Conservation (phyloP, 257 asterid genomes). For the Solanum medicagineum region DNA sequence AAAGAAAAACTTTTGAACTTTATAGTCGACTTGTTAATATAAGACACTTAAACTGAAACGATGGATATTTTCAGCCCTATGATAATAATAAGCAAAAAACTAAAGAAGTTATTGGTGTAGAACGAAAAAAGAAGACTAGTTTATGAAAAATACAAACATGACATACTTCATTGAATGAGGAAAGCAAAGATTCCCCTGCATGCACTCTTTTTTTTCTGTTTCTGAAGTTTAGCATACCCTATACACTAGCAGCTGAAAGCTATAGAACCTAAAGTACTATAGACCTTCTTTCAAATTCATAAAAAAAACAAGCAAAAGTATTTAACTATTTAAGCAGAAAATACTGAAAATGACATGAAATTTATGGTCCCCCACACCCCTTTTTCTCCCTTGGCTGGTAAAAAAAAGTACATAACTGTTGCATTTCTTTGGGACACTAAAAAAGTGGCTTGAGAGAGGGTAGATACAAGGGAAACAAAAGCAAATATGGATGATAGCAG, state of each 20-base stretch:
- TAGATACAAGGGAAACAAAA: constrained; percentile 9
- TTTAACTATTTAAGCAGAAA: constrained; percentile 27
- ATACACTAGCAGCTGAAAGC: constrained; percentile 46
- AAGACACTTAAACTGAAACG: background rate
- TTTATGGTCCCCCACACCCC: constrained; percentile 41
- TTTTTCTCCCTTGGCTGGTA: constrained; percentile 24
- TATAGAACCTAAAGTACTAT: constrained; percentile 31
- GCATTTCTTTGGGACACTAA: constrained; percentile 70
- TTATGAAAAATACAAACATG: background rate
- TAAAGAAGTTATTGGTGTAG: background rate
- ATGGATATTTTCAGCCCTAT: too few relatives aligned
- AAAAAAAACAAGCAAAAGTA: constrained; percentile 18
- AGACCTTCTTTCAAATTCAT: constrained; percentile 32
- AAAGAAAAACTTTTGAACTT: background rate
- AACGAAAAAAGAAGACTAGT: background rate
- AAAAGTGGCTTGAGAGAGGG: constrained; percentile 38
- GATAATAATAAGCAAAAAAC: background rate
- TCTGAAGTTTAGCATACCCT: constrained; percentile 28
- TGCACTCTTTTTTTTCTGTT: constrained; percentile 2
- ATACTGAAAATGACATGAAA: constrained; percentile 28
- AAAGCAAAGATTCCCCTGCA: constrained; percentile 48
- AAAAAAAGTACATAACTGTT: constrained; percentile 31
- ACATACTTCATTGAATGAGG: constrained; percentile 6
- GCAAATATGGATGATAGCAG: background rate
- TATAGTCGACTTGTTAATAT: background rate